Percentiles rank a stretch among this genome's conserved stretches.
These are phyloP conservation scores for Tetraselmis striata DNA, from an alignment of 139 green algal genomes.

Conservation along the genomic window DNA sequence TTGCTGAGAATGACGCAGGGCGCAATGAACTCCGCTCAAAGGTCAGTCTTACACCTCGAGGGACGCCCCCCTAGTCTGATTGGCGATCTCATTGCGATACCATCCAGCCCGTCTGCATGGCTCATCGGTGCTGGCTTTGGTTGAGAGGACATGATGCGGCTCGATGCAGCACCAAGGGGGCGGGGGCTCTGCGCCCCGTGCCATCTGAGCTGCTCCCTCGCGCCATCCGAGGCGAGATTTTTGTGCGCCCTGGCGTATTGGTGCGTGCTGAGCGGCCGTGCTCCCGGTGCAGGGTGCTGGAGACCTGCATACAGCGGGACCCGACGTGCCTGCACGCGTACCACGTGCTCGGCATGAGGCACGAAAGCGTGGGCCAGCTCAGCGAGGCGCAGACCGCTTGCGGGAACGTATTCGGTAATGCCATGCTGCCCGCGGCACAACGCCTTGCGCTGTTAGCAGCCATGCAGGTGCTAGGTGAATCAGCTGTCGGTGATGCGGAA, in stretches of 20 bases:
- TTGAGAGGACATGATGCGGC: neutral
- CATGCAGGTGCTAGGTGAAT: neutral
- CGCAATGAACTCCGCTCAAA: neutral
- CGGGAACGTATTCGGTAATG: neutral
- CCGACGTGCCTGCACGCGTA: neutral
- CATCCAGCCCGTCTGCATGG: neutral
- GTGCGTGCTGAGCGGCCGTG: neutral
- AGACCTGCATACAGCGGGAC: neutral
- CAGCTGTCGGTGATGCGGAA: neutral
- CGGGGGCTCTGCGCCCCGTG: neutral
- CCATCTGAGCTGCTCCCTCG: neutral
- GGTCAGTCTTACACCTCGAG: too few species aligned
- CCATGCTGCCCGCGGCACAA: neutral
- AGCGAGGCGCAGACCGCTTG: neutral
- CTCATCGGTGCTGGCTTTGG: neutral
- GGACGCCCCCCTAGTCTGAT: too few species aligned
- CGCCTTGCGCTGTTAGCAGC: neutral
- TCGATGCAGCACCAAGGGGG: too few species aligned
- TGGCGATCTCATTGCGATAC: too few species aligned
- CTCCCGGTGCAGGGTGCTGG: neutral
- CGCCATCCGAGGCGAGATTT: neutral
- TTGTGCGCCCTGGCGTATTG: neutral
- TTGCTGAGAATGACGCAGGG: neutral
- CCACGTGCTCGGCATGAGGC: neutral
- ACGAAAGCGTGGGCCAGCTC: neutral